Percentiles rank a stretch among this genome's conserved stretches.
Conservation (phyloP, 2,329 filamentous ascomycete genomes). For the Fusarium sp. region DNA sequence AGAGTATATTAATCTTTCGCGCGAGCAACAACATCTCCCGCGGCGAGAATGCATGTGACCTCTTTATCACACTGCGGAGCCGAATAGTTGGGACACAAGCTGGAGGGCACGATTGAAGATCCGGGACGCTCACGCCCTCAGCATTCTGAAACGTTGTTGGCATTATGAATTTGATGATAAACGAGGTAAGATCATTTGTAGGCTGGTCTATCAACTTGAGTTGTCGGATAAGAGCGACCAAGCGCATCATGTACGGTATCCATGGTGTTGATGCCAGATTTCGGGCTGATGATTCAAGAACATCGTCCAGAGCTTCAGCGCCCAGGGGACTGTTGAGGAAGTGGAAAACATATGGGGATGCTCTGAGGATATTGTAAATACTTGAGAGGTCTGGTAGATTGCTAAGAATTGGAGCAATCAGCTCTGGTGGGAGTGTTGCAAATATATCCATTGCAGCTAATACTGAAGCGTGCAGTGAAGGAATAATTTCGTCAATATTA, state of each 20-base stretch:
- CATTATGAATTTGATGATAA: conserved; percentile 16
- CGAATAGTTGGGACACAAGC: conserved; percentile 1
- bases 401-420: conserved; percentile 15
- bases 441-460: conserved; percentile 23
- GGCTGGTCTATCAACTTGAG: neutral
- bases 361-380: conserved; percentile 6
- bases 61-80: conserved; percentile 4
- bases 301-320: conserved; percentile 7
- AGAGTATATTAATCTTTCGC: conserved; percentile 10
- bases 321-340: conserved; percentile 20
- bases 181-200: conserved; percentile 4
- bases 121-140: neutral
- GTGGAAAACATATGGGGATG: conserved; percentile 17
- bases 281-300: conserved; percentile 18
- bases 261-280: conserved; percentile 13
- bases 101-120: conserved; percentile 12
- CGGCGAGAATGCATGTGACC: neutral
- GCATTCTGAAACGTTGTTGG: neutral
- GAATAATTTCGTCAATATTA: too few relatives aligned
- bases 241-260: conserved; percentile 23
- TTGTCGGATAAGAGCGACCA: conserved; percentile 22
- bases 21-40: conserved; percentile 22
- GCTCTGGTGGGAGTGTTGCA: conserved; percentile 16
- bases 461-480: too few relatives aligned
- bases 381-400: conserved; percentile 13